These are phyloP conservation scores for Scutellaria galericulata DNA, from an alignment of 257 asterid species.

Conservation along the genomic window DNA sequence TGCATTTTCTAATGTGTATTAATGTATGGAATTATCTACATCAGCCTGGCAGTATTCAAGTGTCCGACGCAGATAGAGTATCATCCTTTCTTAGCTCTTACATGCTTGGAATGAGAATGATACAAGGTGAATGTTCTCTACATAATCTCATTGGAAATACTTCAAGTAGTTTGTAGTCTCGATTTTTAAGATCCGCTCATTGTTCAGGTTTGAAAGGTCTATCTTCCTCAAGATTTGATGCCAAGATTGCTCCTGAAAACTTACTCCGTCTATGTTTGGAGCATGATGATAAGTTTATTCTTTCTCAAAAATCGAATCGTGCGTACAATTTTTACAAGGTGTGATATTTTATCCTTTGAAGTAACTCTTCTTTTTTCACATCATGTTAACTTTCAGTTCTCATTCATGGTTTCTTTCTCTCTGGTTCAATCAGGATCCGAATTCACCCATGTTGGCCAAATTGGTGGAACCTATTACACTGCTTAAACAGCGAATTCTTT, in stretches of 20 bases:
- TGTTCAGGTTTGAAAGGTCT: constrained; percentile 66
- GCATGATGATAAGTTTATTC: constrained; percentile 61
- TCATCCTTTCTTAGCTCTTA: constrained; percentile 72
- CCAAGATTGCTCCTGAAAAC: constrained; percentile 85
- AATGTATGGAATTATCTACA: constrained; percentile 26
- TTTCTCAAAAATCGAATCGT: constrained; percentile 45
- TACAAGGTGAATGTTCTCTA: constrained; percentile 49
- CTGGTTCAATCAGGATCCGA: constrained; percentile 60
- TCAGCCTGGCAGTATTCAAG: constrained; percentile 67
- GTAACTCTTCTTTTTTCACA: constrained; percentile 8
- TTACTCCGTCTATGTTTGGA: constrained; percentile 80
- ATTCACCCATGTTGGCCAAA: constrained; percentile 66
- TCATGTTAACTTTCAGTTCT: constrained; percentile 1
- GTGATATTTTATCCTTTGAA: constrained; percentile 8
- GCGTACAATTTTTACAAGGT: constrained; percentile 85
- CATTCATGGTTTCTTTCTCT: constrained; percentile 5
- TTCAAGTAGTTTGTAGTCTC: constrained; percentile 5
- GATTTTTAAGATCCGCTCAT: background rate
- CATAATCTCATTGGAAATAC: constrained; percentile 9
- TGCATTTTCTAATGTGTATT: constrained; percentile 19
- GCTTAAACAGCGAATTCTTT: constrained; percentile 58
- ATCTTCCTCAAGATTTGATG: constrained; percentile 64
- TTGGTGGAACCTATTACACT: constrained; percentile 74
- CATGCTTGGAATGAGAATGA: constrained; percentile 63
- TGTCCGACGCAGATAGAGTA: constrained; percentile 63